phyloP scores from a whole-genome alignment of 371 early-diverging fungal species.

The Zychaea mexicana region DNA sequence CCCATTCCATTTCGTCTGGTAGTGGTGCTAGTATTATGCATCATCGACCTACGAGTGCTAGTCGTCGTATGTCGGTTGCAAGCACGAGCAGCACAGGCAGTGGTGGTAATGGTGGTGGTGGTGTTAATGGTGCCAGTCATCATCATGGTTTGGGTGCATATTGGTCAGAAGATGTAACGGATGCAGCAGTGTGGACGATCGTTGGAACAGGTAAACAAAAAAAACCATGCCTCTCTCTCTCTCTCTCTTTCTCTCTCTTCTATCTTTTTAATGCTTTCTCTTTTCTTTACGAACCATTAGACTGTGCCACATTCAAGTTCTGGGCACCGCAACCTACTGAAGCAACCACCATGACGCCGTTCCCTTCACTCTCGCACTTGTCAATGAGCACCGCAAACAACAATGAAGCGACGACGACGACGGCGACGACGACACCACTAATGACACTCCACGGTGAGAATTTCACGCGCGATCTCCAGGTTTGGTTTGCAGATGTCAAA shows the following conservation, averaged over 20 bases:
- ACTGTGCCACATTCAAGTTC: constrained; percentile 77
- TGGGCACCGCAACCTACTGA: constrained; percentile 41
- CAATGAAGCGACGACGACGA: neutral
- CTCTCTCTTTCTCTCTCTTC: no score
- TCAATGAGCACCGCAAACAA: constrained; percentile 2
- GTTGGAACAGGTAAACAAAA: constrained; percentile 65
- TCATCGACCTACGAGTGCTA: neutral
- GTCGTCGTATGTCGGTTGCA: constrained; percentile 16
- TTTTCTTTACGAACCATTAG: constrained; percentile 3
- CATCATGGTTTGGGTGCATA: constrained; percentile 35
- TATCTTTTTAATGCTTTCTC: neutral
- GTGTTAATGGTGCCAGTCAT: constrained; percentile 20
- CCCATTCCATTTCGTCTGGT: constrained; percentile 14
- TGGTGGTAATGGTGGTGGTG: no score
- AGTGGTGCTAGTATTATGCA: no score
- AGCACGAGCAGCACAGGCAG: constrained; percentile 20
- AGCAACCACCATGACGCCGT: neutral
- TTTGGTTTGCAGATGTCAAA: constrained; percentile 67
- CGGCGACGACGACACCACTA: neutral
- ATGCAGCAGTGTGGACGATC: constrained; percentile 88
- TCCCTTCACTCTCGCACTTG: constrained; percentile 22
- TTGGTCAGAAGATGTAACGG: constrained; percentile 86
- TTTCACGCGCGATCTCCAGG: constrained; percentile 67
- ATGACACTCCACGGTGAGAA: constrained; percentile 53
- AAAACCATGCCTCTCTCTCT: no score